Evolutionary conservation across 2,329 filamentous ascomycete genomes (phyloP).

Genomic region (Magnaporthiopsis poae): DNA sequence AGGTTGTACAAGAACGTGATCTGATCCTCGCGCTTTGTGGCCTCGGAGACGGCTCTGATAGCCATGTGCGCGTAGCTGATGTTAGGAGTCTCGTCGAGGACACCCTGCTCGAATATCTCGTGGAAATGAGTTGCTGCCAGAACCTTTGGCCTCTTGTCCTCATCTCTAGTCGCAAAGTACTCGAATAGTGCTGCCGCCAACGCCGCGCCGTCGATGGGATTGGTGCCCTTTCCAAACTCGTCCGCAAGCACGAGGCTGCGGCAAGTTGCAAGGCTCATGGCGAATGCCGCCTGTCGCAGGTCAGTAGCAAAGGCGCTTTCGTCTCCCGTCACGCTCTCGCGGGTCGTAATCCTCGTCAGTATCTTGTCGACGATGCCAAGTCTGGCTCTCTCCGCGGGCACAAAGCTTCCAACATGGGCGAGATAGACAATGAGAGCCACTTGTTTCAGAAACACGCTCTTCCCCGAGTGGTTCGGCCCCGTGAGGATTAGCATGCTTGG

Average conservation of each 20-base stretch:
- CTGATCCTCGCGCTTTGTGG: constrained; percentile 46
- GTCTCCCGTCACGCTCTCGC: constrained; percentile 49
- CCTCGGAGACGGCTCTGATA: constrained; percentile 47
- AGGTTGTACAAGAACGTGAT: constrained; percentile 67
- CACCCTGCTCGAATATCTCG: constrained; percentile 61
- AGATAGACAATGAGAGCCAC: constrained; percentile 83
- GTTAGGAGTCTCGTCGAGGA: constrained; percentile 38
- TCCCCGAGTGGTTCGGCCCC: constrained; percentile 92
- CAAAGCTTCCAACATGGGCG: constrained; percentile 84
- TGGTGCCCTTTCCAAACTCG: constrained; percentile 69
- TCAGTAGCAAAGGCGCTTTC: constrained; percentile 66
- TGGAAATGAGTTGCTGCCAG: constrained; percentile 55
- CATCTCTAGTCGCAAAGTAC: constrained; percentile 40
- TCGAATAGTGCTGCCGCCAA: constrained; percentile 48
- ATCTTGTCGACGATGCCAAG: constrained; percentile 91
- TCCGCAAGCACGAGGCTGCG: constrained; percentile 81
- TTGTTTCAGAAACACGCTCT: constrained; percentile 92
- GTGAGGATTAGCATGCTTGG: constrained; percentile 73
- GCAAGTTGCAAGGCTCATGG: constrained; percentile 62
- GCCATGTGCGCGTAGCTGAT: constrained; percentile 64
- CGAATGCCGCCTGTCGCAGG: constrained; percentile 73
- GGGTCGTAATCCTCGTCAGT: constrained; percentile 71
- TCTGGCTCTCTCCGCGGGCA: constrained; percentile 65
- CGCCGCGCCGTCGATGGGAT: constrained; percentile 46
- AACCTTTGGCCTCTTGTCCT: constrained; percentile 40